A percentile compares a stretch with the other conserved stretches of the same genome.
Evolutionary conservation across 768 basidiomycete genomes (phyloP).

Genomic region (Mycena capillaripes): DNA sequence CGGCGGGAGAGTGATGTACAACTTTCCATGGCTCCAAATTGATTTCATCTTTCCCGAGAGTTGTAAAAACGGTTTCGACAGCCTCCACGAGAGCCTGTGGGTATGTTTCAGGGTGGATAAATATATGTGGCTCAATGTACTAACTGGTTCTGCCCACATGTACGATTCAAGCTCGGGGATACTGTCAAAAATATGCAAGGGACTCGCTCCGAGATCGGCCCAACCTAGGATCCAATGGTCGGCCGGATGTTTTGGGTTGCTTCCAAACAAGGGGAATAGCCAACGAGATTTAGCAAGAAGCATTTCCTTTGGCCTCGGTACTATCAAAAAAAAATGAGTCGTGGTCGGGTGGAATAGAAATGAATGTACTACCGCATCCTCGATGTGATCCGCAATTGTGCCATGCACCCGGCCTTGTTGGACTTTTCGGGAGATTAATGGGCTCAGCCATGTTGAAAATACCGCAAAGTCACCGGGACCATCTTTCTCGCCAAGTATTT

Average conservation of each 20-base stretch:
- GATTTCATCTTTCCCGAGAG: background rate
- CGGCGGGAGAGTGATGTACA: background rate
- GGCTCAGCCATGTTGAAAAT: conserved; percentile 25
- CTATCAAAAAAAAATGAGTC: no score
- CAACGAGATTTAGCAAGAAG: conserved; percentile 18
- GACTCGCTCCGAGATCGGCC: background rate
- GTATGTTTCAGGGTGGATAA: background rate
- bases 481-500: background rate
- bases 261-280: conserved; percentile 18
- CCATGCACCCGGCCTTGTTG: background rate
- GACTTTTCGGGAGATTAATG: conserved; percentile 4
- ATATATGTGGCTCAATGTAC: background rate
- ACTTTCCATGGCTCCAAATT: conserved; percentile 5
- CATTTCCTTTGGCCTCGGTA: background rate
- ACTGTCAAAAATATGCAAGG: conserved; percentile 15
- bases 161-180: background rate
- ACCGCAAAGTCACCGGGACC: conserved; percentile 15
- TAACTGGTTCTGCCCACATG: conserved; percentile 16
- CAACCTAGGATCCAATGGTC: conserved; percentile 28
- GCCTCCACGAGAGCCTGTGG: conserved; percentile 19
- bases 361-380: background rate
- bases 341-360: background rate
- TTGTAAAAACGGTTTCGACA: conserved; percentile 18
- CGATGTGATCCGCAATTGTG: background rate
- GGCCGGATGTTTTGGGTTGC: background rate